Base-by-base conservation (phyloP, 2,329 filamentous ascomycete genomes). In the Didymella pinodella region DNA sequence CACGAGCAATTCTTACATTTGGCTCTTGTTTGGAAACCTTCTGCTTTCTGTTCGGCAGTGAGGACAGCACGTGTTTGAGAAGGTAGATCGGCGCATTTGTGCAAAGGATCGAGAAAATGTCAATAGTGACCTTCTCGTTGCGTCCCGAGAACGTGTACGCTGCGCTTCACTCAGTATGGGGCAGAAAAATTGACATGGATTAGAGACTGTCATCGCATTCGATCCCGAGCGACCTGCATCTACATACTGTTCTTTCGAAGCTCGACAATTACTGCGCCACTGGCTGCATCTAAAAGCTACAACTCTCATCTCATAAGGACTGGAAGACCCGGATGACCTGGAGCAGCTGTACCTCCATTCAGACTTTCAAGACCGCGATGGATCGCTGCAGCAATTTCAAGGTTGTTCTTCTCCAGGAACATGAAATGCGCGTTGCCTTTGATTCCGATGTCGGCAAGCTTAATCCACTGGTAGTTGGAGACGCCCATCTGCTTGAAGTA, bases 401-500 rank as follows among this genome's bases (percentile, higher is more conserved):
- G 62, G 57, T 80, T 85, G 65, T 86, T 86, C 64, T 74, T 78
- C 73, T 86, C 84, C 32, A 86, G 65, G 45, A 84, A 84, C 73
- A 83, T 78, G 57, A 87, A 78, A 64, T 86, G 85, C 0, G 83
- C 84, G 58, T 88, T 87, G 0, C 85, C 85, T 22, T 73, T 67
- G 1, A 86, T 80, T 0, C 78, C 78, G 1, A 74, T 55, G 0
- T 81, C 70, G 0, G 75, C 78, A 44, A 87, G 74, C 48, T 78
- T 72, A 34, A 84, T 62, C 73, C 79, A 80, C 2, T 82, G 75
- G 1, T 79, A 77, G 0, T 65, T 57, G 1, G 82, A 78, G 8
- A 59, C 16, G 0, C 85, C 84, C 2, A 81, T 83, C 66, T 70
- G 68, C 63, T 65, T 61, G 48, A 69, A 55, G 56, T 67, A 70